These are phyloP conservation scores for Rhodotorula kratochvilovae DNA, from an alignment of 768 basidiomycete genomes.

Conservation along the genomic window DNA sequence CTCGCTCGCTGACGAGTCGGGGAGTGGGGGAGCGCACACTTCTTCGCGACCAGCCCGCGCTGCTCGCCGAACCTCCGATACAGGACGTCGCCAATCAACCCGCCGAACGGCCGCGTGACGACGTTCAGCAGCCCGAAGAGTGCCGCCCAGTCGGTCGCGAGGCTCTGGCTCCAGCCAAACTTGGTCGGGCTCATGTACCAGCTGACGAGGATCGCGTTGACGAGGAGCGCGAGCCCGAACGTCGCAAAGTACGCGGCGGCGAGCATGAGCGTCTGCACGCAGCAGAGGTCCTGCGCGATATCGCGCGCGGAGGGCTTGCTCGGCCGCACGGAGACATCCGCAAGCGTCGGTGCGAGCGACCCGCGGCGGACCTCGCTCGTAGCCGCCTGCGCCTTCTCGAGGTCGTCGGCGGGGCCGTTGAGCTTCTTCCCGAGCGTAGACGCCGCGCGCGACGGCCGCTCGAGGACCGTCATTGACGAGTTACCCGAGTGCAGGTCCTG, in stretches of 20 bases:
- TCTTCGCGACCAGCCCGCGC: slow-evolving; percentile 50
- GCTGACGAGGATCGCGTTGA: slow-evolving; percentile 56
- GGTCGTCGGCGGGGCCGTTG: not conserved
- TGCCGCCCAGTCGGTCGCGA: slow-evolving; percentile 52
- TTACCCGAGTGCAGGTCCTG: not conserved
- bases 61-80: slow-evolving; percentile 47
- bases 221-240: slow-evolving; percentile 54
- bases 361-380: slow-evolving; percentile 6
- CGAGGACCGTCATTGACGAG: slow-evolving; percentile 15
- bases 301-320: not conserved
- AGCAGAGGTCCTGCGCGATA: slow-evolving; percentile 46
- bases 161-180: slow-evolving; percentile 52
- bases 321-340: not conserved
- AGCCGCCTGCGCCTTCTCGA: slow-evolving; percentile 21
- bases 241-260: slow-evolving; percentile 56
- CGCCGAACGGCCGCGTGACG: slow-evolving; percentile 54
- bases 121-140: slow-evolving; percentile 55
- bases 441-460: not conserved
- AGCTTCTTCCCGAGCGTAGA: not conserved
- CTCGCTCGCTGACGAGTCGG: not conserved
- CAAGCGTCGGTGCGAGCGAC: slow-evolving; percentile 12
- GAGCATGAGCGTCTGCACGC: slow-evolving; percentile 57
- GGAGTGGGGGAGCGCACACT: slow-evolving; percentile 49
- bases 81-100: slow-evolving; percentile 54
- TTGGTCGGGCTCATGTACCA: slow-evolving; percentile 46